These are phyloP conservation scores for Schizosaccharomyces japonicus DNA, from an alignment of 805 yeast genomes.

Conservation along the genomic window DNA sequence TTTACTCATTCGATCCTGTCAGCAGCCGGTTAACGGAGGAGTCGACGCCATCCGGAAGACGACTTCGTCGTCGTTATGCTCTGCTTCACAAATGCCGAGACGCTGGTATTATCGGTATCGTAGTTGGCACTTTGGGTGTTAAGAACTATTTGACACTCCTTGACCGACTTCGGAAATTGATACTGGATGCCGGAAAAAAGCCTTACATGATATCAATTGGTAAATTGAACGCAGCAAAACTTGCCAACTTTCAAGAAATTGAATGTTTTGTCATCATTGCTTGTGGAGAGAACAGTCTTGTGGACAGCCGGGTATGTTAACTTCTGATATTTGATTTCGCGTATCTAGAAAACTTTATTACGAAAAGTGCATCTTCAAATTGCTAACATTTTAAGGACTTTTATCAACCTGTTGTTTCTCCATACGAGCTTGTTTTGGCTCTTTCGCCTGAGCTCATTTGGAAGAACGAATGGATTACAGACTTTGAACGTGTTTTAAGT, in stretches of 20 bases:
- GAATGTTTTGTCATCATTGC: constrained; percentile 91
- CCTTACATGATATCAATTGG: constrained; percentile 91
- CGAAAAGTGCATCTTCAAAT: no score
- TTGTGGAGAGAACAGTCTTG: constrained; percentile 78
- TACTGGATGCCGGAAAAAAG: constrained; percentile 61
- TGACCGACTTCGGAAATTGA: constrained; percentile 32
- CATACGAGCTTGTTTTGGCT: constrained; percentile 71
- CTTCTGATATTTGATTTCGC: background rate
- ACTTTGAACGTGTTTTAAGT: constrained; percentile 35
- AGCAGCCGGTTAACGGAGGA: constrained; percentile 15
- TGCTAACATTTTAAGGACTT: constrained; percentile 17
- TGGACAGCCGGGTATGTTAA: constrained; percentile 37
- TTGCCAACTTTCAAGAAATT: constrained; percentile 84
- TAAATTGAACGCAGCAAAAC: constrained; percentile 87
- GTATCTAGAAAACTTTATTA: background rate
- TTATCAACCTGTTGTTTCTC: constrained; percentile 79
- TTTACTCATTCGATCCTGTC: constrained; percentile 34
- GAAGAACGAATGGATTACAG: constrained; percentile 87
- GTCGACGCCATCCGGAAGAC: constrained; percentile 23
- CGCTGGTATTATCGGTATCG: constrained; percentile 75
- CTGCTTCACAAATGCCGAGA: constrained; percentile 72
- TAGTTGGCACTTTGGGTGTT: constrained; percentile 73
- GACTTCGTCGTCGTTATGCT: constrained; percentile 60
- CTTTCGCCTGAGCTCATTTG: constrained; percentile 52
- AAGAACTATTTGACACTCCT: constrained; percentile 47